These are phyloP conservation scores for Pichia manshurica DNA, from an alignment of 805 yeast genomes.

Conservation along the genomic window DNA sequence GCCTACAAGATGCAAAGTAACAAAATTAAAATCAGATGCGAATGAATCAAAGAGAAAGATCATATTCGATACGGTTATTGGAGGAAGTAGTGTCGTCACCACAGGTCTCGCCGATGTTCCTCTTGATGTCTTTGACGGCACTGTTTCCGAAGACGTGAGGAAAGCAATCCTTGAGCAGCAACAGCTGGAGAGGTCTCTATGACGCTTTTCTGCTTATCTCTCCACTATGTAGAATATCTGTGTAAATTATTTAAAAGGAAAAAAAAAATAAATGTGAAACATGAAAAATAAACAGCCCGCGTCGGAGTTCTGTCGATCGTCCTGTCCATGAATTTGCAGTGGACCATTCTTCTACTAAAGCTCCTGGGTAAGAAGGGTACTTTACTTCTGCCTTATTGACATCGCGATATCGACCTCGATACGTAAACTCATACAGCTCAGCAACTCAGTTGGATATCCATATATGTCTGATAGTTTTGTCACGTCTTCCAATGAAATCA, in stretches of 20 bases:
- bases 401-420: too few species aligned
- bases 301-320: constrained; percentile 1
- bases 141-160: constrained; percentile 51
- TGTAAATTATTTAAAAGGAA: neutral
- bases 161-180: constrained; percentile 61
- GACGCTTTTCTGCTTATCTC: too few species aligned
- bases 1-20: constrained; percentile 35
- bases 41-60: constrained; percentile 31
- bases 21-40: constrained; percentile 28
- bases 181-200: constrained; percentile 35
- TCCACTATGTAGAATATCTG: neutral
- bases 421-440: too few species aligned
- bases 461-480: constrained; percentile 5
- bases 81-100: constrained; percentile 34
- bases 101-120: constrained; percentile 67
- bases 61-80: constrained; percentile 41
- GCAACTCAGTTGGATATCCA: too few species aligned
- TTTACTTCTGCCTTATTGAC: too few species aligned
- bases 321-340: too few species aligned
- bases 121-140: constrained; percentile 48
- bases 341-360: too few species aligned
- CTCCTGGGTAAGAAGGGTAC: too few species aligned
- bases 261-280: neutral
- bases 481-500: neutral
- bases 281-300: neutral